A percentile compares a stretch with the other conserved stretches of the same genome.
phyloP scores from a whole-genome alignment of 805 yeast species.

The Limtongozyma cylindracea region DNA sequence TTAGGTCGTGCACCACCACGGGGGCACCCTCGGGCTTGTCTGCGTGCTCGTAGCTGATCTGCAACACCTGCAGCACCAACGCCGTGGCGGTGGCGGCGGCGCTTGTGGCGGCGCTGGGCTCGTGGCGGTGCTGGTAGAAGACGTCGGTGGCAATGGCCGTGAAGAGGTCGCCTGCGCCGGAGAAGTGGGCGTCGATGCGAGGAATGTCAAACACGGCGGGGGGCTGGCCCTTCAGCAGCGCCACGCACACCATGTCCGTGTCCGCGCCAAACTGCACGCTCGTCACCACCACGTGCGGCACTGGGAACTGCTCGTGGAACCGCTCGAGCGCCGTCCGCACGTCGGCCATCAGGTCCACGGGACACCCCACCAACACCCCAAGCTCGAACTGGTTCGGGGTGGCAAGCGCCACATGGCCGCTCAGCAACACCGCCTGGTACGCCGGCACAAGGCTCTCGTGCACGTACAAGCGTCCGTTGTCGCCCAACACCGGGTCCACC shows the following conservation, averaged over 20 bases:
- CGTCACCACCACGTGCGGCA: constrained; percentile 30
- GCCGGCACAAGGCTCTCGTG: constrained; percentile 23
- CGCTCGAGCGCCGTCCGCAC: constrained; percentile 11
- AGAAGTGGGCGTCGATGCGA: constrained; percentile 30
- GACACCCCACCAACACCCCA: constrained; percentile 34
- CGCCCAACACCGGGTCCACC: constrained; percentile 84
- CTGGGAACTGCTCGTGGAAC: constrained; percentile 18
- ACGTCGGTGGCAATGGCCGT: constrained; percentile 31
- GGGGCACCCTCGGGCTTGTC: constrained; percentile 2
- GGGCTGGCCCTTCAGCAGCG: background rate
- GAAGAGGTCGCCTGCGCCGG: constrained; percentile 58
- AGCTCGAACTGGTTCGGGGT: constrained; percentile 88
- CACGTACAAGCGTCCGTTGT: constrained; percentile 66
- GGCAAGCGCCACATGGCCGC: constrained; percentile 25
- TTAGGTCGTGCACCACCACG: constrained; percentile 9
- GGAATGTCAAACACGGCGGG: constrained; percentile 15
- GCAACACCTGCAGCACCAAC: constrained; percentile 8
- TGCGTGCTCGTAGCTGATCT: constrained; percentile 6
- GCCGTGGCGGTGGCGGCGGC: constrained; percentile 6
- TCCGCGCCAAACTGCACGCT: constrained; percentile 16
- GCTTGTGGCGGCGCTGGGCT: constrained; percentile 6
- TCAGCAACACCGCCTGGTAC: constrained; percentile 26
- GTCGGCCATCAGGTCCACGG: constrained; percentile 12
- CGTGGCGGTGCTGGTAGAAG: constrained; percentile 7
- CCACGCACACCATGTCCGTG: constrained; percentile 16